These are phyloP conservation scores for Tetradesmus lagerheimii DNA, from an alignment of 139 green algal genomes.

Conservation along the genomic window DNA sequence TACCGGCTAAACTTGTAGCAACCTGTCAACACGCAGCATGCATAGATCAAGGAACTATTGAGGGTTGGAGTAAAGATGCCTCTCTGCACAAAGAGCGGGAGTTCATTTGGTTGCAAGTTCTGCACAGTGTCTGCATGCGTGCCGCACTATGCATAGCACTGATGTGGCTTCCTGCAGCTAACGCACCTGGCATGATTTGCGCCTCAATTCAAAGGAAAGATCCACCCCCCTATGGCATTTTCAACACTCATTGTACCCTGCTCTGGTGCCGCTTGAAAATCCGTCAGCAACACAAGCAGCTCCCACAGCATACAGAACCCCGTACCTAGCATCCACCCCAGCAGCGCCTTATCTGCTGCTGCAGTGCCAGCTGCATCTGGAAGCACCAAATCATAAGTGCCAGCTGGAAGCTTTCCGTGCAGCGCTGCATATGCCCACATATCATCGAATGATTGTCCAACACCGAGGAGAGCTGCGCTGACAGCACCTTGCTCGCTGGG, in stretches of 20 bases:
- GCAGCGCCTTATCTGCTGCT: slow-evolving; percentile 28
- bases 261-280: too few species aligned
- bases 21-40: not conserved
- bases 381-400: slow-evolving; percentile 24
- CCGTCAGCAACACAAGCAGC: not conserved
- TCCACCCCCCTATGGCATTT: too few species aligned
- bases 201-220: too few species aligned
- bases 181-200: too few species aligned
- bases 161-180: too few species aligned
- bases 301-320: not conserved
- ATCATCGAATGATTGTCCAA: slow-evolving; percentile 22
- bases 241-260: too few species aligned
- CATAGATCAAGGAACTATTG: not conserved
- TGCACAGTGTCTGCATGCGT: too few species aligned
- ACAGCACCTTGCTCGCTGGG: slow-evolving; percentile 20
- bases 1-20: slow-evolving; percentile 65
- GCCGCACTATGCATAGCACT: too few species aligned
- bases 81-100: too few species aligned
- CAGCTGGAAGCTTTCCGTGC: slow-evolving; percentile 49
- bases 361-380: not conserved
- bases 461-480: slow-evolving; percentile 33
- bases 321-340: slow-evolving; percentile 55
- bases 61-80: not conserved
- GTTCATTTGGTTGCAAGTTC: too few species aligned
- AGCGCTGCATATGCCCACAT: slow-evolving; percentile 55